phyloP scores from a whole-genome alignment of 352 stramenopile species.

The Globisporangium uncinulatum region DNA sequence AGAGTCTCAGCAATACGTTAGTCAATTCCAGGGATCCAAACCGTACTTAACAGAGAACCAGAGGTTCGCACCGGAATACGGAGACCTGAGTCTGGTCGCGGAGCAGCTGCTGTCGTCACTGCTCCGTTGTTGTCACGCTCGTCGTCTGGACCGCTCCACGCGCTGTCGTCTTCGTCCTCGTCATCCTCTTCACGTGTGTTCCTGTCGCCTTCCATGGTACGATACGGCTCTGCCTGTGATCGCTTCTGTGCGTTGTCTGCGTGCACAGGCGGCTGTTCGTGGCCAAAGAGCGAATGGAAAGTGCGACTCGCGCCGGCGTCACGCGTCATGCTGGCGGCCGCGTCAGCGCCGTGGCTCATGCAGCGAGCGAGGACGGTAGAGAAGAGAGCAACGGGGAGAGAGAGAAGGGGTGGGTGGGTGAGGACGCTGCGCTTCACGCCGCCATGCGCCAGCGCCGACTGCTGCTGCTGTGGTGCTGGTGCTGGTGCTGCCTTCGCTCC shows the following conservation, averaged over 20 bases:
- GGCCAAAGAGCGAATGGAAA: constrained; percentile 67
- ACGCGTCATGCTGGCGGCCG: constrained; percentile 30
- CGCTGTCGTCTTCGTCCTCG: constrained; percentile 34
- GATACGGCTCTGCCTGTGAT: neutral
- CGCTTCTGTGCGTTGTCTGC: neutral
- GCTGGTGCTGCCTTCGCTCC: no score
- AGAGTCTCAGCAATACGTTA: neutral
- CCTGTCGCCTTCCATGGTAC: no score
- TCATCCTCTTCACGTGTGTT: constrained; percentile 2
- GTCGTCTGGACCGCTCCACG: constrained; percentile 44
- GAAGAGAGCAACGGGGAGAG: neutral
- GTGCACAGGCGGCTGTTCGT: neutral
- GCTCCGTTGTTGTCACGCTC: constrained; percentile 3
- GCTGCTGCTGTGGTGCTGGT: neutral
- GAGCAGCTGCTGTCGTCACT: constrained; percentile 14
- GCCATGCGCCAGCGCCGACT: neutral
- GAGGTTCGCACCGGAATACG: constrained; percentile 2
- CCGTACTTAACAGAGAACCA: neutral
- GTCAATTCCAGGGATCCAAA: no score
- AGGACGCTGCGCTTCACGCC: neutral
- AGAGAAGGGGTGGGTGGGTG: neutral
- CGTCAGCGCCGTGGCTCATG: constrained; percentile 18
- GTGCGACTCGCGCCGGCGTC: constrained; percentile 51
- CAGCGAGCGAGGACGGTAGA: constrained; percentile 5
- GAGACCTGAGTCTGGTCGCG: neutral